Evolutionary conservation across 202 grass and related monocot genomes (phyloP), one percentile per base, ranked within the genome.

Genomic region (Brachypodium distachyon): DNA sequence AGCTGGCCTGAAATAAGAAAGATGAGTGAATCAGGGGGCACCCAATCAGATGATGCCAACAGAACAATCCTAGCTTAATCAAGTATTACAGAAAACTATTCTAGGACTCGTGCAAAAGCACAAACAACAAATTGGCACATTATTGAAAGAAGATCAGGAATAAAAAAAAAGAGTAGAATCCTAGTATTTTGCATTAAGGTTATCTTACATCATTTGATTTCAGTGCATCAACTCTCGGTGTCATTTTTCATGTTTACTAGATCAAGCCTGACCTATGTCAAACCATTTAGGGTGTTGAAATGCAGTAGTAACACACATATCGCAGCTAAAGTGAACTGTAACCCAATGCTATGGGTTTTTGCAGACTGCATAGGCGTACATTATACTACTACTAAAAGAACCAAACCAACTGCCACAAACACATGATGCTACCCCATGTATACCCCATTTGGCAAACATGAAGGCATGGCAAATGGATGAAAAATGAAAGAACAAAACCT

Each of bases 1-100:
- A 60, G 54, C 32, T 29, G 93, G 85, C 93, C 90, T 97, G 33
- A 32, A 36, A 84, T 43, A 66, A 21, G 31, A 63, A 71, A n/a
- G 14, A 46, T 7, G 6, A 65, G 74, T 25, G 17, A 17, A 13
- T 80, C 49, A 58, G 36, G 7, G 7, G 26, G 12, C 11, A 7
- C 44, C 6, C 13, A 61, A 28, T 67, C 2, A 59, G 66, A 12
- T 3, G n/a, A 73, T n/a, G 17, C 27, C 33, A 81, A 5, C 3
- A 2, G 32, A 52, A 19, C 53, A 25, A 69, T 3, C 33, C 47
- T 59, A 19, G 11, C 6, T 67, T 54, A 8, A 74, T 42, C 19
- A 38, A 53, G 26, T 66, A 56, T 9, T 21, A 6, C 4, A 31
- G 6, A 56, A 37, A 43, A 76, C 4, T 53, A 7, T 16, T 25